These are phyloP conservation scores for Spergularia azorica DNA, from an alignment of 179 eudicot species.

Conservation along the genomic window DNA sequence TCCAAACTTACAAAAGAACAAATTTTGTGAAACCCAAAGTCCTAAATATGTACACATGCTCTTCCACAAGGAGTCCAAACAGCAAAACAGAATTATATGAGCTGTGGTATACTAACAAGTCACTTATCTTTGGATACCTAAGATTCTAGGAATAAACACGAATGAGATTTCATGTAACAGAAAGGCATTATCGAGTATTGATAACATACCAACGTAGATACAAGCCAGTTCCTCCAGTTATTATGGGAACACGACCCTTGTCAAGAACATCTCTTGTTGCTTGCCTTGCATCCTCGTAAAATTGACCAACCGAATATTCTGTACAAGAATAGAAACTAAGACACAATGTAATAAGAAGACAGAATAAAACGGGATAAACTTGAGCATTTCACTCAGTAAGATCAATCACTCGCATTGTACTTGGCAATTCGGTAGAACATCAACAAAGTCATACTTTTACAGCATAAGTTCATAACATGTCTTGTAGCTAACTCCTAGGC, in stretches of 20 bases:
- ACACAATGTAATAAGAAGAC: background rate
- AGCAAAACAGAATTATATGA: background rate
- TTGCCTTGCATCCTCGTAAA: slow-evolving; percentile 89
- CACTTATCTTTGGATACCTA: background rate
- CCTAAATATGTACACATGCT: background rate
- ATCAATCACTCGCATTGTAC: slow-evolving; percentile 14
- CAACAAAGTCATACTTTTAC: slow-evolving; percentile 7
- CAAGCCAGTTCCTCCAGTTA: slow-evolving; percentile 95
- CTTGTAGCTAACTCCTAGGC: background rate
- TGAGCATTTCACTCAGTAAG: slow-evolving; percentile 9
- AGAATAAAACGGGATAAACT: background rate
- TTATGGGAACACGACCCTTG: slow-evolving; percentile 78
- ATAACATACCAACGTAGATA: slow-evolving; percentile 87
- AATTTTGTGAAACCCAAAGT: background rate
- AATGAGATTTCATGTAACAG: background rate
- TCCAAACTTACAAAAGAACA: background rate
- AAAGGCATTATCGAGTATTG: background rate
- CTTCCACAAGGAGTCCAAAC: background rate
- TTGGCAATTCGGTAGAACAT: background rate
- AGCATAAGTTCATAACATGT: slow-evolving; percentile 14
- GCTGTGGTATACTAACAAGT: background rate
- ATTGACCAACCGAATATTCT: slow-evolving; percentile 94
- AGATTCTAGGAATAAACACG: background rate
- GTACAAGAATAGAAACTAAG: background rate
- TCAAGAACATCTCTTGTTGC: slow-evolving; percentile 72